Conservation (phyloP, 495 filamentous ascomycete genomes). For the Podospora didyma region DNA sequence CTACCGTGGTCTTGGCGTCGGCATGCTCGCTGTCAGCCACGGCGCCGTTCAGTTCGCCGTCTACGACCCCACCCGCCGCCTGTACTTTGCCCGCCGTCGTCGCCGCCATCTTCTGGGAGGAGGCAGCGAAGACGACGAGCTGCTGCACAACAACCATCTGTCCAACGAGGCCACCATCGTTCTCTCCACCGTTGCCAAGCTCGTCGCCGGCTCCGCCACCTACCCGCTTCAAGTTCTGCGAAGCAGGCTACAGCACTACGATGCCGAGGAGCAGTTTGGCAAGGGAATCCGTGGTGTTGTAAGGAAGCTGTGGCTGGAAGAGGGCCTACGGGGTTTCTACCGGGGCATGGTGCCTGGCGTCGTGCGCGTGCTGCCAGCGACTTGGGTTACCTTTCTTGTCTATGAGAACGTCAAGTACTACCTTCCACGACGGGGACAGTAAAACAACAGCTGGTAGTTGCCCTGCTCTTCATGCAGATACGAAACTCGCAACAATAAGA, state of each 20-base stretch:
- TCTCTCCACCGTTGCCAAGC: slow-evolving; percentile 76
- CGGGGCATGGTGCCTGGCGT: slow-evolving; percentile 86
- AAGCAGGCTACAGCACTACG: slow-evolving; percentile 81
- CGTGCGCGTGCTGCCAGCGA: slow-evolving; percentile 84
- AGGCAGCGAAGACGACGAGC: slow-evolving; percentile 12
- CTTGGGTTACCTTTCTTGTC: slow-evolving; percentile 96
- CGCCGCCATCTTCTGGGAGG: neutral
- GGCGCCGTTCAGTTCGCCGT: slow-evolving; percentile 95
- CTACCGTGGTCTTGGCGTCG: slow-evolving; percentile 78
- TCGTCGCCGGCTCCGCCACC: slow-evolving; percentile 79
- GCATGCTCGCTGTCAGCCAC: slow-evolving; percentile 86
- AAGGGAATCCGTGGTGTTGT: slow-evolving; percentile 68
- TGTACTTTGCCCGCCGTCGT: slow-evolving; percentile 41
- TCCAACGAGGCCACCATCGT: slow-evolving; percentile 72
- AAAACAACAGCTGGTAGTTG: too few relatives aligned
- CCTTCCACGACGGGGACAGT: slow-evolving; percentile 43
- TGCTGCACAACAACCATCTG: slow-evolving; percentile 37
- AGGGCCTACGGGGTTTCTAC: slow-evolving; percentile 85
- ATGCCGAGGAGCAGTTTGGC: slow-evolving; percentile 65
- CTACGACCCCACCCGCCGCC: slow-evolving; percentile 78
- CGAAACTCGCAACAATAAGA: too few relatives aligned
- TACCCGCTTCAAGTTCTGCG: slow-evolving; percentile 94
- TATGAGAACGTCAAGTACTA: slow-evolving; percentile 88
- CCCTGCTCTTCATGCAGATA: too few relatives aligned
- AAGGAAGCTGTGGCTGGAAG: slow-evolving; percentile 58